phyloP scores from a whole-genome alignment of 805 yeast species.

The Starmerella lactis-condensi region DNA sequence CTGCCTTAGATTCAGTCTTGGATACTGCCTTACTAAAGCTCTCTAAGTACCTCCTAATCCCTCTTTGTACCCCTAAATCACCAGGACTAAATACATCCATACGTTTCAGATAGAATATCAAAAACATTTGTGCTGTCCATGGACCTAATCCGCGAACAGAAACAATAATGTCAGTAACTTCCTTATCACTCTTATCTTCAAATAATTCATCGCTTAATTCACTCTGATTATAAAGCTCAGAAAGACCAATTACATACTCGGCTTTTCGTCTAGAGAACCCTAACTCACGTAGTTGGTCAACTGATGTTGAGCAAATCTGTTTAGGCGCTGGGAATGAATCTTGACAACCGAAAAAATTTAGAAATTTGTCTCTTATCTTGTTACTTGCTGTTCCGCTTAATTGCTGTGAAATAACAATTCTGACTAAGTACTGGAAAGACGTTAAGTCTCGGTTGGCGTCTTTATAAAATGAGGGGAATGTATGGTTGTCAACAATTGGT shows the following conservation, averaged over 20 bases:
- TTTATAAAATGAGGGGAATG: slow-evolving; percentile 13
- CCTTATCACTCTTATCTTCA: slow-evolving; percentile 17
- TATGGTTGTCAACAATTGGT: slow-evolving; percentile 6
- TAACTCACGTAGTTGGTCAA: slow-evolving; percentile 36
- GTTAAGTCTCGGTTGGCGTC: slow-evolving; percentile 3
- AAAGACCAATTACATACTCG: slow-evolving; percentile 49
- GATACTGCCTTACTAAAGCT: too few species aligned
- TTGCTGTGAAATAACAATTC: slow-evolving; percentile 23
- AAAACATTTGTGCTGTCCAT: slow-evolving; percentile 85
- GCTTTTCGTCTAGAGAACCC: slow-evolving; percentile 58
- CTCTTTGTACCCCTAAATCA: slow-evolving; percentile 75
- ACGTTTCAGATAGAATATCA: slow-evolving; percentile 47
- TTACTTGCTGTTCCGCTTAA: slow-evolving; percentile 53
- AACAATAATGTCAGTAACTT: slow-evolving; percentile 20
- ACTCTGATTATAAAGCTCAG: slow-evolving; percentile 18
- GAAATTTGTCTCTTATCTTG: slow-evolving; percentile 37
- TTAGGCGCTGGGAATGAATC: slow-evolving; percentile 34
- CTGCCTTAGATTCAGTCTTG: too few species aligned
- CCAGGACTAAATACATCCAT: slow-evolving; percentile 56
- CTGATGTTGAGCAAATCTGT: slow-evolving; percentile 25
- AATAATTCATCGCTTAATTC: slow-evolving; percentile 18
- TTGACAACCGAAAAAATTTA: slow-evolving; percentile 21
- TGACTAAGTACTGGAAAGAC: slow-evolving; percentile 15
- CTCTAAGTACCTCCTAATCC: slow-evolving; percentile 45
- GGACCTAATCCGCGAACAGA: slow-evolving; percentile 24